Evolutionary conservation across 345 rosid genomes (phyloP).

Genomic region (Psidium guajava): DNA sequence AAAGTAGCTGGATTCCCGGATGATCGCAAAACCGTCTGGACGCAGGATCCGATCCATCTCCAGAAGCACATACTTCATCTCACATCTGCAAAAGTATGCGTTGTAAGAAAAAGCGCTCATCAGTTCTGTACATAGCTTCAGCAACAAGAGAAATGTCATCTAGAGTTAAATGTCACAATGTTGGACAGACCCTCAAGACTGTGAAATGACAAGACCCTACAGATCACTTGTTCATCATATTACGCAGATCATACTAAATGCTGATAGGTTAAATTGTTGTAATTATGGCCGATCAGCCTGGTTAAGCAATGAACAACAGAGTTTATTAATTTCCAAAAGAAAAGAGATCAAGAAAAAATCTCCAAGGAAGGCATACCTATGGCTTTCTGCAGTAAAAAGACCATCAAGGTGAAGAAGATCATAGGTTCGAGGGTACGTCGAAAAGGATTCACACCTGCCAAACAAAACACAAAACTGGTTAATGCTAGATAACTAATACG

Average conservation of each 20-base stretch:
- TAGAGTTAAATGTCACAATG: background rate
- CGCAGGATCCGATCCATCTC: slow-evolving; percentile 95
- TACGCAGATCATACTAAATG: background rate
- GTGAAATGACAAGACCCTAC: background rate
- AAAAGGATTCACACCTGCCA: slow-evolving; percentile 95
- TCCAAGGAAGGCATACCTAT: slow-evolving; percentile 39
- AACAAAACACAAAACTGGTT: slow-evolving; percentile 8
- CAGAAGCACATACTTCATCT: slow-evolving; percentile 69
- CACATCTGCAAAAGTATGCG: slow-evolving; percentile 43
- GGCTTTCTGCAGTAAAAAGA: slow-evolving; percentile 78
- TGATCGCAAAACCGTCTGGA: slow-evolving; percentile 57
- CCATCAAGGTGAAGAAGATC: slow-evolving; percentile 95
- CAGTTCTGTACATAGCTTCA: background rate
- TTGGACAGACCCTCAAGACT: background rate
- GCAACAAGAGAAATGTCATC: background rate
- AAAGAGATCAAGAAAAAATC: background rate
- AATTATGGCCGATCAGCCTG: background rate
- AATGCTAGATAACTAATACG: background rate
- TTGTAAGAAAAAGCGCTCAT: background rate
- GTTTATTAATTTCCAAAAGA: background rate
- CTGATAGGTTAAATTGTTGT: background rate
- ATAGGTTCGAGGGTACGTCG: slow-evolving; percentile 92
- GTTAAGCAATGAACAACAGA: background rate
- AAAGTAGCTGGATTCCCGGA: slow-evolving; percentile 75
- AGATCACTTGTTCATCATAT: background rate